Evolutionary conservation across 148 eudicot species (phyloP).

Genomic region (Rhododendron ovatum): DNA sequence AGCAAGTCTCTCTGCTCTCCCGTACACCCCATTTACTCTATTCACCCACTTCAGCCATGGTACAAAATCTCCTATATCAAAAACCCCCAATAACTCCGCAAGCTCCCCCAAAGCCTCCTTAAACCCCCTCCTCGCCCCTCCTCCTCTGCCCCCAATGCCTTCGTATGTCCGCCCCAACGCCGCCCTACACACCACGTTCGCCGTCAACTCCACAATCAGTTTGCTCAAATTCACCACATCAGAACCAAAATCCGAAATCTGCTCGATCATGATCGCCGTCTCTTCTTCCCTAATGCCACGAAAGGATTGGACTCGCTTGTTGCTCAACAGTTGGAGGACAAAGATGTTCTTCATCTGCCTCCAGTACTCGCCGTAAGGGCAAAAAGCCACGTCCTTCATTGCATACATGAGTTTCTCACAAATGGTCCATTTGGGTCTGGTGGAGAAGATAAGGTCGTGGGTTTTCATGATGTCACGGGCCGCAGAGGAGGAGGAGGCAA

Average conservation of each 20-base stretch:
- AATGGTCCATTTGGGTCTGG: not conserved
- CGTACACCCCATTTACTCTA: not conserved
- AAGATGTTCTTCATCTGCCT: conserved; percentile 25
- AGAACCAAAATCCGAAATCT: not conserved
- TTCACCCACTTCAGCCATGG: not conserved
- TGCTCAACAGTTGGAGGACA: conserved; percentile 39
- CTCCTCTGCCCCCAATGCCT: fast-evolving
- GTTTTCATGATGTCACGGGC: conserved; percentile 53
- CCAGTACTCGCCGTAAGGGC: not conserved
- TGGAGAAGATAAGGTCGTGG: conserved; percentile 41
- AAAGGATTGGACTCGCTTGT: conserved; percentile 17
- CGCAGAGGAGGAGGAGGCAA: conserved; percentile 37
- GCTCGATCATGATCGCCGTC: not conserved
- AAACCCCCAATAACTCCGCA: not conserved
- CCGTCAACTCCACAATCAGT: not conserved
- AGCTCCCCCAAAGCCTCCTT: not conserved
- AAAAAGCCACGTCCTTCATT: not conserved
- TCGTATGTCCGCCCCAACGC: not conserved
- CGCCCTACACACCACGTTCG: not conserved
- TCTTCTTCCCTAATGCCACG: conserved; percentile 22
- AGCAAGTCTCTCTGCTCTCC: conserved; percentile 28
- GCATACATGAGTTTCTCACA: too few species aligned
- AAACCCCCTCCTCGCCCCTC: not conserved
- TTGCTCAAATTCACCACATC: conserved; percentile 36
- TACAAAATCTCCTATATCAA: not conserved